Base-by-base conservation (phyloP, 2,329 filamentous ascomycete species). In the Ceratocystis harringtonii region DNA sequence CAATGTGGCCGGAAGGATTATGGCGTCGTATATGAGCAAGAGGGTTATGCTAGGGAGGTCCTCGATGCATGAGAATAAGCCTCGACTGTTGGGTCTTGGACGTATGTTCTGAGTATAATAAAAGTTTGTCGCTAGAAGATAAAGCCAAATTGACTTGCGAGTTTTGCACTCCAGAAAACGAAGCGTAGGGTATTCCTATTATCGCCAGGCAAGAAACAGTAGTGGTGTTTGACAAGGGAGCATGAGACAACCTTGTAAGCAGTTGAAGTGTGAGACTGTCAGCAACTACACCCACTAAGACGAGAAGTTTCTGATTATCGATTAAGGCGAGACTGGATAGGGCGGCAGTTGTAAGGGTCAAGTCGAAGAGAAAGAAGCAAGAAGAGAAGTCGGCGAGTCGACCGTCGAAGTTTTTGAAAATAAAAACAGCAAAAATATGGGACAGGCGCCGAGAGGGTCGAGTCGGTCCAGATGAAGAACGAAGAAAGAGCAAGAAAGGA, bases 371-470 rank as follows among this genome's bases (percentile, higher is more conserved):
- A 28, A 57, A 28, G 22, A 55, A 55, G 50, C 19, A 25, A 57
- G 52, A 12, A 17, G 8, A 57, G 5, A 36, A 64, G 43, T 65
- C 63, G 63, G 55, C 63, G 63, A 65, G 63, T 65, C 63, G 63
- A 65, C 57, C 63, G 63, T 65, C 63, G 52, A 65, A 45, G 25
- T 58, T 43, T 44, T 58, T 44, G 30, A 60, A 61, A 22, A 30
- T 22, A 52, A 62, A 61, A 61, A 45, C 61, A 65, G 28, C 43
- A 48, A 36, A 44, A 43, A 28, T n/a, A 28, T 5, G 17, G 19
- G 43, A 63, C 67, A 64, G 62, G 28, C 66, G 66, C 62, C 52
- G 65, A 52, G 19, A 68, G 68, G 61, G 30, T 64, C 45, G 22
- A 7, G 5, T 19, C 17, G 19, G 32, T 36, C 17, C 45, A 50